A percentile compares a stretch with the other conserved stretches of the same genome.
phyloP scores from a whole-genome alignment of 2,329 filamentous ascomycete species.

The Macrophomina pseudophaseolina region DNA sequence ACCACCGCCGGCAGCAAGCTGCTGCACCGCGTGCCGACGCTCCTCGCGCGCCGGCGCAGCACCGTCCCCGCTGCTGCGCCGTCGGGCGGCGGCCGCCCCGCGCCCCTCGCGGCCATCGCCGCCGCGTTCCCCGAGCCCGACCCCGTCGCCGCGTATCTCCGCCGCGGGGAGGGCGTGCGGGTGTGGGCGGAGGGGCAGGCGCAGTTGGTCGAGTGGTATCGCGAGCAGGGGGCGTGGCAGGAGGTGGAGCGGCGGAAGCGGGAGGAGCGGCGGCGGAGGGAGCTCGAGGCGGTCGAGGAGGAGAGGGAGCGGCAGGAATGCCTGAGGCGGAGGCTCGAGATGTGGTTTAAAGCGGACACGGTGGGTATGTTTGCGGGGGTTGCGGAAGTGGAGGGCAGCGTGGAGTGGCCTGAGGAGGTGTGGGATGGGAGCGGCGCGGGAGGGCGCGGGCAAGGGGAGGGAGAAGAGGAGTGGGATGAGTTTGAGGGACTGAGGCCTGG shows the following conservation, averaged over 20 bases:
- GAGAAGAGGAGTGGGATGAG: not conserved
- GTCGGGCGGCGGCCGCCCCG: not conserved
- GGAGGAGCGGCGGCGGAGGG: not conserved
- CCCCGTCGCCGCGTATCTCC: not conserved
- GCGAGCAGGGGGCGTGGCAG: not conserved
- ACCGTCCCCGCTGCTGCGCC: not conserved
- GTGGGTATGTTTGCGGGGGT: not conserved
- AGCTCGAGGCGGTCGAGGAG: not conserved
- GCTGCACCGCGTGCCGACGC: not conserved
- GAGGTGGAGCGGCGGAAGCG: not conserved
- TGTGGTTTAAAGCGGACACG: not conserved
- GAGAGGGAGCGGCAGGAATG: not conserved
- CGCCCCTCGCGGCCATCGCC: not conserved
- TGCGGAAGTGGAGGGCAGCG: not conserved
- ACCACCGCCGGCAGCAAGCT: not conserved
- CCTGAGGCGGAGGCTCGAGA: not conserved
- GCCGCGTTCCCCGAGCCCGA: not conserved
- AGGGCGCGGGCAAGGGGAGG: not conserved
- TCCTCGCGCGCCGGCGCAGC: not conserved
- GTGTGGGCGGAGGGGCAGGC: not conserved
- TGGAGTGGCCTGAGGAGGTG: not conserved
- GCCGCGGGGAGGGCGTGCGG: not conserved
- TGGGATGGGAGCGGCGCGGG: not conserved
- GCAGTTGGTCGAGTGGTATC: not conserved
- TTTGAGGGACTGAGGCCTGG: not conserved